These are phyloP conservation scores for Phyllosticta ampelicida DNA, from an alignment of 2,329 filamentous ascomycete species.

Conservation along the genomic window DNA sequence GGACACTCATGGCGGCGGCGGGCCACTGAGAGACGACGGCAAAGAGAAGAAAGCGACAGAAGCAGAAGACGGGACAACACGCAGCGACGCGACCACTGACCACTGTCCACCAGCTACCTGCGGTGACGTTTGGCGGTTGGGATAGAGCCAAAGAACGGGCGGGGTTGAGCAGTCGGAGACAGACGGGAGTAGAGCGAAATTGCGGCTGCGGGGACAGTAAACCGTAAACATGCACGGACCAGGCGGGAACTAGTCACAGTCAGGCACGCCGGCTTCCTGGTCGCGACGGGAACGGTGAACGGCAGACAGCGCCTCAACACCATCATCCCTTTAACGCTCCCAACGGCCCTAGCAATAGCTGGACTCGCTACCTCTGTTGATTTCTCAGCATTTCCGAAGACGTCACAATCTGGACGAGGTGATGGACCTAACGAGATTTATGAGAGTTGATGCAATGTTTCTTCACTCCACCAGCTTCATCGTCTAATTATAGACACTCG, in stretches of 20 bases:
- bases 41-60: conserved; percentile 11
- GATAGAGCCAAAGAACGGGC: neutral
- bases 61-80: neutral
- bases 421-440: neutral
- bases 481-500: neutral
- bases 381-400: too few relatives aligned
- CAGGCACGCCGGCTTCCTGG: neutral
- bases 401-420: neutral
- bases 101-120: conserved; percentile 14
- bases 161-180: neutral
- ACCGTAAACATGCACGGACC: neutral
- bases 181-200: neutral
- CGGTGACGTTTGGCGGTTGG: conserved; percentile 16
- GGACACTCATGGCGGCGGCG: conserved; percentile 46
- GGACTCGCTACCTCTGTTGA: neutral
- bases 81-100: conserved; percentile 15
- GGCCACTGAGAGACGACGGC: conserved; percentile 4
- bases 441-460: neutral
- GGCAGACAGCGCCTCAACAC: neutral
- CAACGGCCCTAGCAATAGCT: neutral
- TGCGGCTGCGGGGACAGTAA: neutral
- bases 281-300: neutral
- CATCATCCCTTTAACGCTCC: neutral
- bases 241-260: neutral
- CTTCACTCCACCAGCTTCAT: neutral